Base-by-base conservation (phyloP, 169 alveolate genomes). In the Plasmodium malariae region DNA sequence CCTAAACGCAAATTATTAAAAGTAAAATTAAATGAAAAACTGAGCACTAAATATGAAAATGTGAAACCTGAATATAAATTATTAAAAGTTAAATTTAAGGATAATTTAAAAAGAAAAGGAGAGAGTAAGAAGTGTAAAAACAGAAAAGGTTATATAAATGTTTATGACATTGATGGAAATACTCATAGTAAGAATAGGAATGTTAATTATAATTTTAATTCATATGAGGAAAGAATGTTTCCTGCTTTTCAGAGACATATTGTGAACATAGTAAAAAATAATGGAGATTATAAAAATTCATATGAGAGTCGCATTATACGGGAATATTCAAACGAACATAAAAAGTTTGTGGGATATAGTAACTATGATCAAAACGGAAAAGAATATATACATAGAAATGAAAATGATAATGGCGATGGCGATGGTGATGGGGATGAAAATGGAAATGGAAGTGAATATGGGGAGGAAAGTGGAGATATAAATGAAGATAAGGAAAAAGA, bases 31-130 rank as follows among this genome's bases (percentile, higher is more conserved):
- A 7, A 65, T 34, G 24, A 12, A 6, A 30, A 12, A 24, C 57
- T 30, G 74, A 30, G 40, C 26, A 65, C 1, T 11, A 19, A 2
- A 19, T 14, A 17, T 30, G 19, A 14, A 3, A 7, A 62, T 26
- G 32, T 65, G 54, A n/a, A 34, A 21, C 2, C 30, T 6, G n/a
- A 65, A 14, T 11, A 21, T 45, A 65, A 30, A 19, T 30, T 19
- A 65, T 19, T 32, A 43, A 65, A 65, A 43, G 17, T 32, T 12
- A 9, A 65, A 21, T 32, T 32, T 65, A 32, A 32, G 74, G 28
- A 24, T 14, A 36, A 34, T 43, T 65, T 65, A 30, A n/a, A 12
- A 65, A 65, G 32, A 65, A 36, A 21, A 45, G 74, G 19, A 65
- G 28, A 21, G 40, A 62, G 11, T 26, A 62, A n/a, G 14, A 30